Base-by-base conservation (phyloP, 225 moss, liverwort and hornwort species). In the Sphagnum contortum region DNA sequence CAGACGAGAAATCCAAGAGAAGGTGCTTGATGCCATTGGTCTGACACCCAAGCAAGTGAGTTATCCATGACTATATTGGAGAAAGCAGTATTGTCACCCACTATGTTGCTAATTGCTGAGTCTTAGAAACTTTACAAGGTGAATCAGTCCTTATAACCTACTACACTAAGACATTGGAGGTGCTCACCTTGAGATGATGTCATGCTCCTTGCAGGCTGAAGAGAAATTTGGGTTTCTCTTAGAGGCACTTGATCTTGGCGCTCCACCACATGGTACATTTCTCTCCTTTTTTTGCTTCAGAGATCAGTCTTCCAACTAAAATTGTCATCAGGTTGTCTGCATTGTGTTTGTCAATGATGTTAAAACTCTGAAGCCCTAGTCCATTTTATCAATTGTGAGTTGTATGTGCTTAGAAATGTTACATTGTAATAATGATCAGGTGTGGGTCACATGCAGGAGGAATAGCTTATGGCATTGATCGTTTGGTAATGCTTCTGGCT, bases 211-310 rank as follows among this genome's bases (percentile, higher is more conserved):
- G 47, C 92, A 96, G 93, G 93, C 89, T 12, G 86, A 98, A 72
- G 89, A 93, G 62, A 93, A 98, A 71, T 98, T 98, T 70, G 98
- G 98, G 45, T 98, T 91, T 71, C 86, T 98, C 55, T 70, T 98
- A 60, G 98, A 98, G 70, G 98, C 91, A 6, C 79, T 93, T 49
- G 98, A 98, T 69, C 82, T 98, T 64, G 98, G 98, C 79, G 93
- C 98, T 76, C 98, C 98, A 70, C 98, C 98, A 57, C 98, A 98
- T 66, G 98, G 95, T 95, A 88, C 60, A 71, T 45, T 0, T 47
- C 47, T 62, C 57, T 12, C 51, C 29, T 64, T 49, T 71, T 52
- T 4, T 5, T 58, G 14, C 7, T 57, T 4, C 44, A 12, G 13
- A 6, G 53, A 14, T 44, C n/a, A 12, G 29, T 58, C 58, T 10